Evolutionary conservation across 192 early-diverging fungal genomes (phyloP), one percentile per base, ranked within the genome.

Genomic region (Backusella liffmaniae): DNA sequence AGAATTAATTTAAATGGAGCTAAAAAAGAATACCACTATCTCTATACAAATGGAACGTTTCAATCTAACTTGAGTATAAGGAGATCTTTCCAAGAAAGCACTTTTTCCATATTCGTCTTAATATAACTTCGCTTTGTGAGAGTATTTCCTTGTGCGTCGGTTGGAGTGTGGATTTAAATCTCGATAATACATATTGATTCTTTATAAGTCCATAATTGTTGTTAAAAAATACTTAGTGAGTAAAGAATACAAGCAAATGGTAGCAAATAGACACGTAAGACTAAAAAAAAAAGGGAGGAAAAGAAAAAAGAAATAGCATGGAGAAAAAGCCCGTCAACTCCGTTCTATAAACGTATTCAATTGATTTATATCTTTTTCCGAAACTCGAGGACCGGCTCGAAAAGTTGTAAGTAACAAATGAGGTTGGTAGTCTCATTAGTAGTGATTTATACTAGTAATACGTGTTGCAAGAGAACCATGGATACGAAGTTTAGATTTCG

Each of bases 361-460:
- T 6, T 56, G 21, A 9, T 56, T 56, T 56, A 56, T 56, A 26
- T n/a, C n/a, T 56, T 56, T 56, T 56, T 9, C n/a, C 21, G 8
- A 56, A 56, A 56, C 1, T 21, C 21, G 53, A 56, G 21, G 9
- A 21, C 21, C 7, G 21, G 53, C 53, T 56, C 8, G 9, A 9
- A 56, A 56, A 2, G 9, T 12, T n/a, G 3, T 56, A 21, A 21
- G 32, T 32, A 56, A 56, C 10, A 9, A 56, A 56, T 21, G n/a
- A 56, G 21, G 2, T 21, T 56, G 21, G 53, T 56, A 56, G 53
- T 56, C n/a, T 26, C 53, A 56, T 56, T 56, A 56, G 53, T 56
- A 56, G 53, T 56, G 8, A 56, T 56, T 56, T 56, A 56, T 56
- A 21, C 53, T 56, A 56, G 53, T 56, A 56, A 56, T 56, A 56